Evolutionary conservation across 2,329 filamentous ascomycete species (phyloP), one percentile per base, ranked within the genome.

Genomic region (Dendrostoma leiphaemia): DNA sequence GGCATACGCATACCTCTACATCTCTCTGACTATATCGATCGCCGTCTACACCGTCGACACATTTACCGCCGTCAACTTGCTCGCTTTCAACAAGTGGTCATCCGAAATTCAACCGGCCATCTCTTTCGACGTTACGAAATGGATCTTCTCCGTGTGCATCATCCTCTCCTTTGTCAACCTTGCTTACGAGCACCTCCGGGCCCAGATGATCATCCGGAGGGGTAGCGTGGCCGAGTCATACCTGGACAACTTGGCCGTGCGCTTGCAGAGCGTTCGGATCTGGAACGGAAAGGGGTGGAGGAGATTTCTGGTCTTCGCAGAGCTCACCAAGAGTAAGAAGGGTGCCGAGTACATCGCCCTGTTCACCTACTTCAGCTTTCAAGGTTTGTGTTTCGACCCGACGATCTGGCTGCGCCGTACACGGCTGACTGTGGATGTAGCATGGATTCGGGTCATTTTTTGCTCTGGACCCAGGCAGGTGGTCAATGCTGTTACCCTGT

Each of bases 81-180:
- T 99, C 48, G 89, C 82, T 53, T 97, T 96, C 74, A 84, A 95
- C 73, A 84, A 84, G 57, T 97, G 92, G 92, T 90, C 90, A 1
- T 90, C 89, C 50, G 81, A 90, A 61, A 88, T 97, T 62, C 74
- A 90, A 62, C 91, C 91, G 1, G 81, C 83, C 37, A 88, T 97
- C 60, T 82, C 85, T 3, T 84, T 95, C 65, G 75, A 83, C 46
- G 82, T 93, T 51, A 89, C 91, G 12, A 95, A 94, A 74, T 97
- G 92, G 91, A 92, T 99, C 68, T 99, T 97, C 69, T 88, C 90
- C 26, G 83, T 84, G 53, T 96, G 92, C 69, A 97, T 99, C 67
- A 88, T 97, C 60, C 78, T 94, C 32, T 97, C 92, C 9, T 92
- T 93, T 69, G 75, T 91, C 60, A 89, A 97, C 61, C 80, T 95